These are phyloP conservation scores for Russula ochroleuca DNA, from an alignment of 768 basidiomycete species.

Conservation along the genomic window DNA sequence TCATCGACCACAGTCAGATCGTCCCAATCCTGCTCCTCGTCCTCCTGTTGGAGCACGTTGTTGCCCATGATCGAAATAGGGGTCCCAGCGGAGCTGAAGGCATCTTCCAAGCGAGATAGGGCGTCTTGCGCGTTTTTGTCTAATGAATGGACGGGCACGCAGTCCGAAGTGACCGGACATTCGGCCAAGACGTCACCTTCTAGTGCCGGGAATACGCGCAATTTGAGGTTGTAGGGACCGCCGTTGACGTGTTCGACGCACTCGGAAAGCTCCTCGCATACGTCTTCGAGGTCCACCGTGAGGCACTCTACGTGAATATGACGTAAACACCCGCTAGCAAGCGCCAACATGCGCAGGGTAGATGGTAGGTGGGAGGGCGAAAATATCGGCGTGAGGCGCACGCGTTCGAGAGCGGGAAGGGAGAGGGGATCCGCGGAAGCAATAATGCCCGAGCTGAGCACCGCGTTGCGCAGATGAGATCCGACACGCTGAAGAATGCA, in stretches of 20 bases:
- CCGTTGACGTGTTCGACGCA: conserved; percentile 26
- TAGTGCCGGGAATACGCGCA: conserved; percentile 24
- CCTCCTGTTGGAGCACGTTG: conserved; percentile 12
- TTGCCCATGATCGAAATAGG: conserved; percentile 20
- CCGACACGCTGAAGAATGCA: conserved; percentile 20
- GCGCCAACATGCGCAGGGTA: conserved; percentile 18
- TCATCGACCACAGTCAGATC: conserved; percentile 25
- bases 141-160: background rate
- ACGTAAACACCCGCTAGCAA: conserved; percentile 11
- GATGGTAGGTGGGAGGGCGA: conserved; percentile 22
- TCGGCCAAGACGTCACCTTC: conserved; percentile 17
- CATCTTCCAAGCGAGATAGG: conserved; percentile 20
- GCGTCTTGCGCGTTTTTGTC: conserved; percentile 20
- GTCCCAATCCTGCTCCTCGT: conserved; percentile 24
- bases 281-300: conserved; percentile 26
- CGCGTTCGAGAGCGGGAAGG: conserved; percentile 17
- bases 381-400: conserved; percentile 24
- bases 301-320: conserved; percentile 26
- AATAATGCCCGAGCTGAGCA: conserved; percentile 14
- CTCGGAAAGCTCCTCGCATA: conserved; percentile 24
- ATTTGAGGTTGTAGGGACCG: conserved; percentile 21
- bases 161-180: conserved; percentile 18
- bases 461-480: conserved; percentile 10
- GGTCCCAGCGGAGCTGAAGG: conserved; percentile 23
- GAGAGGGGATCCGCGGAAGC: conserved; percentile 3